These are phyloP conservation scores for Beauveria caledonica DNA, from an alignment of 2,329 filamentous ascomycete genomes.

Conservation along the genomic window DNA sequence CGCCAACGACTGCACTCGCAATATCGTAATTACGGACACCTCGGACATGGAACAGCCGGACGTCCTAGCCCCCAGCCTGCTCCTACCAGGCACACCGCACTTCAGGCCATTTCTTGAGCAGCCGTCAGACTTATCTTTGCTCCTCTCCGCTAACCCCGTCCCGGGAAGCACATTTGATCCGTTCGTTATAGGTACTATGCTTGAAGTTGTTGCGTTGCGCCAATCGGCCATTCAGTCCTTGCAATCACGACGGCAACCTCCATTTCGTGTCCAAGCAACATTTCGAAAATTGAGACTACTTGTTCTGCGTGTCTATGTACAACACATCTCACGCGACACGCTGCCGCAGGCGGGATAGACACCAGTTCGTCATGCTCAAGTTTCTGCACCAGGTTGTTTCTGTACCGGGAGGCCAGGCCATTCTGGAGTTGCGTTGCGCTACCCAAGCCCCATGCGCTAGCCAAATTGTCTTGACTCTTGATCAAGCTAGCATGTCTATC, in stretches of 20 bases:
- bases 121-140: not conserved
- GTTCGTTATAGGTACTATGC: too few species aligned
- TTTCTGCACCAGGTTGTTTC: not conserved
- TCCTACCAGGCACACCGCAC: not conserved
- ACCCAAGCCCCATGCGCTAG: not conserved
- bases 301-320: too few species aligned
- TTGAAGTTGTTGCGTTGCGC: not conserved
- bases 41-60: constrained; percentile 4
- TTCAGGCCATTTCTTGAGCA: not conserved
- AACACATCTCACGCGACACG: constrained; percentile 3
- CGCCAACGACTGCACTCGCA: not conserved
- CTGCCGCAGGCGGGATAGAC: constrained; percentile 1
- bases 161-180: not conserved
- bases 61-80: not conserved
- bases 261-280: not conserved
- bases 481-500: not conserved
- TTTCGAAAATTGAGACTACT: not conserved
- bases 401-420: too few species aligned
- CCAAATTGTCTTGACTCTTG: not conserved
- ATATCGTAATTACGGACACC: constrained; percentile 5
- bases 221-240: not conserved
- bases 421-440: not conserved
- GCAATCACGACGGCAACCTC: not conserved
- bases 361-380: not conserved
- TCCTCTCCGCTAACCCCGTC: not conserved